phyloP scores from a whole-genome alignment of 306 rosid genomes.

The Vigna reflexopilosa region DNA sequence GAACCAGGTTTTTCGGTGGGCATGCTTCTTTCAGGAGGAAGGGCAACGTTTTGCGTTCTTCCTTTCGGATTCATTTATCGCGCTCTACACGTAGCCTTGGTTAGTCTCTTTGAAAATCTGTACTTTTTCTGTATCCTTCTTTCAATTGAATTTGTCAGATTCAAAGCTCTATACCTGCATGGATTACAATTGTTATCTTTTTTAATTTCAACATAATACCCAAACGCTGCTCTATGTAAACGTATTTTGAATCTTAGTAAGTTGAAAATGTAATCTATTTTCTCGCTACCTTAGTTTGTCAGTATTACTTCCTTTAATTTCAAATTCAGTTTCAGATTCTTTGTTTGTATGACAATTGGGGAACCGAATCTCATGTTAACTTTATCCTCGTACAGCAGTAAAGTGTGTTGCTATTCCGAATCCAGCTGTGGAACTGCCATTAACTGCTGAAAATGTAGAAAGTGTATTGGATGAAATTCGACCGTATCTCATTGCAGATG shows the following conservation, averaged over 20 bases:
- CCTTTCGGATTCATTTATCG: conserved; percentile 47
- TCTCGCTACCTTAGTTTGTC: background rate
- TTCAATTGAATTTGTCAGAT: conserved; percentile 4
- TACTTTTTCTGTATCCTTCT: background rate
- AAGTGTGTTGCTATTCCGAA: conserved; percentile 80
- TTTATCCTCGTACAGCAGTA: conserved; percentile 57
- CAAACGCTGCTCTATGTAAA: background rate
- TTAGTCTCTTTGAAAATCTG: conserved; percentile 17
- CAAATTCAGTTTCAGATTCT: background rate
- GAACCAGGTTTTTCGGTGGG: conserved; percentile 45
- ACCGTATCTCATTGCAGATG: conserved; percentile 87
- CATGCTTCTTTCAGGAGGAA: conserved; percentile 46
- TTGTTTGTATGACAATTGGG: conserved; percentile 5
- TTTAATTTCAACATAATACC: background rate
- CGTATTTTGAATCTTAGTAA: background rate
- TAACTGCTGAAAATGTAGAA: conserved; percentile 88
- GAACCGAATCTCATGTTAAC: conserved; percentile 15
- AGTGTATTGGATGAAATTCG: conserved; percentile 81
- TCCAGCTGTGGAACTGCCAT: conserved; percentile 79
- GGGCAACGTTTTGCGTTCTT: conserved; percentile 34
- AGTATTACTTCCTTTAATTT: conserved; percentile 1
- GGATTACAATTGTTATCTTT: background rate
- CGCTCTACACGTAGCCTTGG: conserved; percentile 52
- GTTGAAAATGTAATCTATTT: no score
- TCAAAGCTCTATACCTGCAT: conserved; percentile 5